Percentiles rank a stretch among this genome's conserved stretches.
These are phyloP conservation scores for Stenogyne calaminthoides DNA, from an alignment of 305 asterid species.

Conservation along the genomic window DNA sequence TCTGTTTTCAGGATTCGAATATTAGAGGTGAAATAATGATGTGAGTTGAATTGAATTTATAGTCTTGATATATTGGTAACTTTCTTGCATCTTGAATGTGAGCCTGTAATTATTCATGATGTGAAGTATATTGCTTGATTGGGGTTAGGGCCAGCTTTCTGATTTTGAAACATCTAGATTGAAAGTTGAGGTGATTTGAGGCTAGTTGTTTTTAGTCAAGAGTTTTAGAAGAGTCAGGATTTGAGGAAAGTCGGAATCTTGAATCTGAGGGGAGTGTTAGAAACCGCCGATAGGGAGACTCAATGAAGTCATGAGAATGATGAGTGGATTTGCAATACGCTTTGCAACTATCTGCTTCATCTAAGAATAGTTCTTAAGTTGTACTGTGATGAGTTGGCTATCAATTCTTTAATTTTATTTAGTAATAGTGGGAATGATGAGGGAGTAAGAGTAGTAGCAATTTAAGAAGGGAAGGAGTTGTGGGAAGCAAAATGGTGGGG, in stretches of 20 bases:
- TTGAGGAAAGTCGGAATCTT: conserved; percentile 74
- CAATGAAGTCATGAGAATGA: conserved; percentile 60
- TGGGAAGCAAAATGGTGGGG: conserved; percentile 39
- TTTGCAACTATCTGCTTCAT: conserved; percentile 81
- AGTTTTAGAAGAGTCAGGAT: conserved; percentile 63
- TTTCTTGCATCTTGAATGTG: conserved; percentile 83
- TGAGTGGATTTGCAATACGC: conserved; percentile 97
- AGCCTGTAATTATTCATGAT: conserved; percentile 92
- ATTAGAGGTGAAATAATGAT: conserved; percentile 21
- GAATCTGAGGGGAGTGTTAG: conserved; percentile 46
- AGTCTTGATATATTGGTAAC: conserved; percentile 72
- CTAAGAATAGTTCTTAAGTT: conserved; percentile 47
- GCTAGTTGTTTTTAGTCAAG: conserved; percentile 82
- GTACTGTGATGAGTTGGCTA: conserved; percentile 46
- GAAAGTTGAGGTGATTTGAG: conserved; percentile 76
- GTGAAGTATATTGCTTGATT: conserved; percentile 88
- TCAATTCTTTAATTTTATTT: conserved; percentile 45
- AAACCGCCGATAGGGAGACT: conserved; percentile 53
- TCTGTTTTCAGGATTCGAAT: conserved; percentile 57
- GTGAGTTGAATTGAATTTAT: conserved; percentile 63
- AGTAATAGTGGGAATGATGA: conserved; percentile 41
- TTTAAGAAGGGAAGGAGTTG: conserved; percentile 65
- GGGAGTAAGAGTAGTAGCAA: conserved; percentile 26
- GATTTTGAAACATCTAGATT: conserved; percentile 92
- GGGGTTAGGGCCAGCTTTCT: conserved; percentile 79